phyloP scores from a whole-genome alignment of 2,329 filamentous ascomycete genomes.

The Verticillium zaregamsianum region DNA sequence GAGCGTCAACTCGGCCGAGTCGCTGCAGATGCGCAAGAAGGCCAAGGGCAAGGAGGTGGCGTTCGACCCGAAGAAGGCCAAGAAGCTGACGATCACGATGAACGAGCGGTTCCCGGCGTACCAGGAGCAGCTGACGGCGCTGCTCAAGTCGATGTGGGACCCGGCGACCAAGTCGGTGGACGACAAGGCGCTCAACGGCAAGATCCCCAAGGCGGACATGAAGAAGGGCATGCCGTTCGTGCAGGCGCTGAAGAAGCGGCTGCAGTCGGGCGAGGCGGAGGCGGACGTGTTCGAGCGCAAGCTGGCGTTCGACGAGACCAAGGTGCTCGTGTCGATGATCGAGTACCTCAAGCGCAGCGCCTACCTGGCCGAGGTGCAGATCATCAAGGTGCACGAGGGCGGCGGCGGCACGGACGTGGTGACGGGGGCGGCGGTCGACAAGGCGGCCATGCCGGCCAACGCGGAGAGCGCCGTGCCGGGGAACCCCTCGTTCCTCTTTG shows the following conservation, averaged over 20 bases:
- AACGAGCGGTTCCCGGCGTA: constrained; percentile 79
- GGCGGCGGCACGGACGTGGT: constrained; percentile 54
- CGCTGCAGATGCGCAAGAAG: constrained; percentile 78
- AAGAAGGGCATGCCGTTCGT: constrained; percentile 99
- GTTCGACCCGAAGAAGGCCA: constrained; percentile 88
- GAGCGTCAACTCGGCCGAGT: constrained; percentile 83
- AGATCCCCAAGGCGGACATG: constrained; percentile 81
- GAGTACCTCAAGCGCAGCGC: constrained; percentile 71
- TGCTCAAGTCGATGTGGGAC: constrained; percentile 70
- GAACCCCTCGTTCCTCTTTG: constrained; percentile 76
- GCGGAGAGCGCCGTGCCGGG: constrained; percentile 80
- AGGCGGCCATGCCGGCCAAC: constrained; percentile 49
- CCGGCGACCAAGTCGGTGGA: constrained; percentile 57
- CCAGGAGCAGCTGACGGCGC: constrained; percentile 56
- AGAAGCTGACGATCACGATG: constrained; percentile 83
- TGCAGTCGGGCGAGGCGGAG: constrained; percentile 65
- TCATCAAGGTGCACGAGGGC: constrained; percentile 68
- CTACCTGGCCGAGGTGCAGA: constrained; percentile 65
- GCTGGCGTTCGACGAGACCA: constrained; percentile 80
- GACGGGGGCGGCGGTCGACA: constrained; percentile 50
- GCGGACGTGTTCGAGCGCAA: constrained; percentile 75
- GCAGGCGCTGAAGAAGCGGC: constrained; percentile 77
- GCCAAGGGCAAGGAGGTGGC: constrained; percentile 82
- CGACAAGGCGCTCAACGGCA: constrained; percentile 75
- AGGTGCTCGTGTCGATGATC: constrained; percentile 73